phyloP scores from a whole-genome alignment of 2,329 filamentous ascomycete genomes.

The Ophiosphaerella herpotricha region DNA sequence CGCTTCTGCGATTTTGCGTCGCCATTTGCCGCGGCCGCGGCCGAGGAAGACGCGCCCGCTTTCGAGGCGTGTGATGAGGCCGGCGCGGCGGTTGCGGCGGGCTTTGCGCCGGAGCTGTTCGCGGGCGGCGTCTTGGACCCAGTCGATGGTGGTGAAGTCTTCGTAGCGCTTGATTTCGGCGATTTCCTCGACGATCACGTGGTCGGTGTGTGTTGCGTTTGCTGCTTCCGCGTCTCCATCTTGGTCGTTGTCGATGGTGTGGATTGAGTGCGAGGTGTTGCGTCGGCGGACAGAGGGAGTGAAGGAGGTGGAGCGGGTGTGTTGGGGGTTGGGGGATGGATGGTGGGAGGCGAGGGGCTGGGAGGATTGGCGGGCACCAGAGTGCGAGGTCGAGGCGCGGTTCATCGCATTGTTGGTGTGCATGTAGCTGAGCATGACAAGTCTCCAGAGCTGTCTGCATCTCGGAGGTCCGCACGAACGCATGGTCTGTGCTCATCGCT shows the following conservation, averaged over 20 bases:
- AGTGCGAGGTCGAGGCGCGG: slow-evolving; percentile 46
- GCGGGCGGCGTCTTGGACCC: slow-evolving; percentile 95
- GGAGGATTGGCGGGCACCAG: slow-evolving; percentile 31
- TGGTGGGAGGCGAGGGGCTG: slow-evolving; percentile 8
- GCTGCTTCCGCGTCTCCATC: slow-evolving; percentile 63
- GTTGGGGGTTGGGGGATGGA: slow-evolving; percentile 10
- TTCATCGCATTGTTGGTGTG: slow-evolving; percentile 49
- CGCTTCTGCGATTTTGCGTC: slow-evolving; percentile 77
- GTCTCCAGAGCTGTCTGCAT: background rate
- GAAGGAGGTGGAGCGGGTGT: slow-evolving; percentile 52
- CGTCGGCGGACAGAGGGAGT: slow-evolving; percentile 60
- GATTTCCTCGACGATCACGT: slow-evolving; percentile 89
- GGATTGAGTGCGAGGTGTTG: slow-evolving; percentile 69
- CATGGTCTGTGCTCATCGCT: slow-evolving; percentile 1
- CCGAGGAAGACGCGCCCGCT: slow-evolving; percentile 61
- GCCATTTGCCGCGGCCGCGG: slow-evolving; percentile 65
- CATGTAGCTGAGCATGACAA: background rate
- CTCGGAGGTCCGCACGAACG: slow-evolving; percentile 12
- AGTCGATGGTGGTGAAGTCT: slow-evolving; percentile 98
- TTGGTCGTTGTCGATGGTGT: slow-evolving; percentile 65
- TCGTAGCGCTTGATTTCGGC: slow-evolving; percentile 98
- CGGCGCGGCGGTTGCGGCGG: slow-evolving; percentile 69
- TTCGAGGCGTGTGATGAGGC: slow-evolving; percentile 31
- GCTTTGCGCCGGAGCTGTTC: slow-evolving; percentile 83
- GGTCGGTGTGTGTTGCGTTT: slow-evolving; percentile 60